Conservation (phyloP, 805 yeast species). For the Wickerhamiella sergipiensis region DNA sequence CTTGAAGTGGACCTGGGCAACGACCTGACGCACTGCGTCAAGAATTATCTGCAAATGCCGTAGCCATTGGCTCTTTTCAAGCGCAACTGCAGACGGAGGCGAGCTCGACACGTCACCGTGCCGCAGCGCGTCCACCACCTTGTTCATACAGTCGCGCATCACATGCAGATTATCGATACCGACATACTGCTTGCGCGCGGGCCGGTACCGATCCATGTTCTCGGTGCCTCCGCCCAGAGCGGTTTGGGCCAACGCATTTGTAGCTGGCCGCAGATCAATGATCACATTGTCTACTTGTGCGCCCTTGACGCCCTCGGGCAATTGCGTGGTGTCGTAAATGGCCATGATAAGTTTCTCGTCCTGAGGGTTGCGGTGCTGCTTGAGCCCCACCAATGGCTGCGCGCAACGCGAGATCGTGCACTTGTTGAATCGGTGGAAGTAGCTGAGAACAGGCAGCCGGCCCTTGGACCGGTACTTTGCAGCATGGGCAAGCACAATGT, state of each 20-base stretch:
- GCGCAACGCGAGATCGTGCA: conserved; percentile 79
- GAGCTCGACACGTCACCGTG: conserved; percentile 50
- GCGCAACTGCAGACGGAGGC: conserved; percentile 39
- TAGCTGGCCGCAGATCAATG: conserved; percentile 82
- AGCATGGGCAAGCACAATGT: conserved; percentile 70
- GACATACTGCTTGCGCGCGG: conserved; percentile 57
- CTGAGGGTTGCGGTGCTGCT: conserved; percentile 76
- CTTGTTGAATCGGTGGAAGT: conserved; percentile 45
- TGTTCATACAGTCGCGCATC: conserved; percentile 70
- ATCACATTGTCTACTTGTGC: conserved; percentile 45
- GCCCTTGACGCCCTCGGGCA: conserved; percentile 20
- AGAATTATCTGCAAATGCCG: conserved; percentile 54
- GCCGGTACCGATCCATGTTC: conserved; percentile 71
- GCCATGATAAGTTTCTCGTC: conserved; percentile 75
- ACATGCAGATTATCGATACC: conserved; percentile 94
- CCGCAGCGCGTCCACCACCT: conserved; percentile 46
- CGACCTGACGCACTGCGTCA: conserved; percentile 62
- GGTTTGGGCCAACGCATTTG: conserved; percentile 92
- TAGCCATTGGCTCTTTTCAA: conserved; percentile 67
- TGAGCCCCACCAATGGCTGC: conserved; percentile 86
- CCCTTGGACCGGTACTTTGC: conserved; percentile 74
- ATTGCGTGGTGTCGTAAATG: conserved; percentile 47
- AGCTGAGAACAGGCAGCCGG: conserved; percentile 71
- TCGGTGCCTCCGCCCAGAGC: conserved; percentile 99
- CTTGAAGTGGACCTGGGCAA: conserved; percentile 70